A percentile compares a stretch with the other conserved stretches of the same genome.
Conservation (phyloP, 345 rosid genomes). For the Heritiera littoralis region DNA sequence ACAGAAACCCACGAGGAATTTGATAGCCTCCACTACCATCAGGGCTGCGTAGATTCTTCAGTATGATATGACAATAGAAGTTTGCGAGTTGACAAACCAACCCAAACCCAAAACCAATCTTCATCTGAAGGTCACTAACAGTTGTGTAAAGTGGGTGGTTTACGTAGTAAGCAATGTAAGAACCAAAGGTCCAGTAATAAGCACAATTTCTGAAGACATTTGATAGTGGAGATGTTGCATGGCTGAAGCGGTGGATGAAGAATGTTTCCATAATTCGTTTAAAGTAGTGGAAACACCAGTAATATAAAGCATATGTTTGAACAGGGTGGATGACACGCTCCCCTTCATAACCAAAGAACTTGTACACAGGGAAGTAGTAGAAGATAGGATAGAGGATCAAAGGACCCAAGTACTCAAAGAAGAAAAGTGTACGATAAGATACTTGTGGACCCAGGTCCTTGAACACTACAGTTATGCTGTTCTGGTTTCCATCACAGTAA, state of each 20-base stretch:
- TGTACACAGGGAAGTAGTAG: slow-evolving; percentile 83
- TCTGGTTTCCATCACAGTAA: slow-evolving; percentile 63
- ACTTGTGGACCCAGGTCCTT: slow-evolving; percentile 97
- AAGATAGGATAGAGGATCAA: slow-evolving; percentile 80
- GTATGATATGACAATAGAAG: slow-evolving; percentile 84
- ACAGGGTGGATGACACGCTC: slow-evolving; percentile 71
- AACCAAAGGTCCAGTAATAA: slow-evolving; percentile 93
- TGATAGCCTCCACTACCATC: slow-evolving; percentile 84
- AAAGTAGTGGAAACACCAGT: slow-evolving; percentile 95
- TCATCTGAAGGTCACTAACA: slow-evolving; percentile 83
- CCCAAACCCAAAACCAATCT: slow-evolving; percentile 91
- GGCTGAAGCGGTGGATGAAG: slow-evolving; percentile 90
- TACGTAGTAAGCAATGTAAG: slow-evolving; percentile 82
- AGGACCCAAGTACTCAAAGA: slow-evolving; percentile 94
- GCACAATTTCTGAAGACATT: slow-evolving; percentile 95
- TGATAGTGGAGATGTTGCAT: slow-evolving; percentile 85
- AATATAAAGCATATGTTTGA: slow-evolving; percentile 91
- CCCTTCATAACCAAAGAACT: slow-evolving; percentile 67
- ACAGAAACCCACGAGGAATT: slow-evolving; percentile 88
- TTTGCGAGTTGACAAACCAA: slow-evolving; percentile 76
- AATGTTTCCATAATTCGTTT: slow-evolving; percentile 96
- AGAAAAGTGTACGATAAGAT: slow-evolving; percentile 91
- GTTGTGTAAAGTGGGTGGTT: slow-evolving; percentile 97
- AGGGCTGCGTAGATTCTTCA: slow-evolving; percentile 76
- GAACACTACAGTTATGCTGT: slow-evolving; percentile 64